These are phyloP conservation scores for Trypanosoma congolense DNA, from an alignment of 208 protist species.

Conservation along the genomic window DNA sequence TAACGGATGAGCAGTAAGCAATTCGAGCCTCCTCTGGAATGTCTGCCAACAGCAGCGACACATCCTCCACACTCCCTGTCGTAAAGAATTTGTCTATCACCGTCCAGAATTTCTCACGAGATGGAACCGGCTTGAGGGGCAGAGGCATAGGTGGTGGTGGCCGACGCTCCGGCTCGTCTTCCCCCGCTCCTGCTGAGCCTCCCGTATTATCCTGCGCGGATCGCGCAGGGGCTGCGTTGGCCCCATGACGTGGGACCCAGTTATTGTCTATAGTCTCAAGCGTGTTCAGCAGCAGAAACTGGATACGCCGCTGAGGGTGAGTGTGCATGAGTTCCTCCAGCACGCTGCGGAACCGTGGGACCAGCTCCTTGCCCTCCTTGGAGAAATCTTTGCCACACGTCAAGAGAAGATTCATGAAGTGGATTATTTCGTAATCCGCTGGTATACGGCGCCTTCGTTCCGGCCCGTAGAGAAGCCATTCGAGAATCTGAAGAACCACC, in stretches of 20 bases:
- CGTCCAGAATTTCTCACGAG: constrained; percentile 61
- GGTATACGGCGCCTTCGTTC: constrained; percentile 51
- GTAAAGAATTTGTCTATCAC: constrained; percentile 81
- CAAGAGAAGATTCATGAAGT: constrained; percentile 81
- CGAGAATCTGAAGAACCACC: constrained; percentile 61
- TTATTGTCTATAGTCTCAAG: constrained; percentile 79
- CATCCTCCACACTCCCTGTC: constrained; percentile 51
- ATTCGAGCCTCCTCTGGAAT: constrained; percentile 41
- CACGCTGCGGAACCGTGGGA: constrained; percentile 39
- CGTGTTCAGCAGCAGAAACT: constrained; percentile 70
- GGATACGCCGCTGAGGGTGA: constrained; percentile 63
- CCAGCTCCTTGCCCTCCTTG: constrained; percentile 34
- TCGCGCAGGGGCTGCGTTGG: constrained; percentile 17
- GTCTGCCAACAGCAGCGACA: constrained; percentile 31
- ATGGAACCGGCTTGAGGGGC: constrained; percentile 28
- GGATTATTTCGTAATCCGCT: constrained; percentile 62
- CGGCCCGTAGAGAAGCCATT: constrained; percentile 67
- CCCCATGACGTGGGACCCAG: constrained; percentile 66
- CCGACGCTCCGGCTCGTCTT: constrained; percentile 14
- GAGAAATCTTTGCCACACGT: constrained; percentile 60
- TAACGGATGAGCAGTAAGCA: constrained; percentile 49
- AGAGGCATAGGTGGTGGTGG: not conserved
- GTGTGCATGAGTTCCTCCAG: constrained; percentile 48
- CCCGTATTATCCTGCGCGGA: constrained; percentile 4
- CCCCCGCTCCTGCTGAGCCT: constrained; percentile 13